Evolutionary conservation across 305 asterid genomes (phyloP), one percentile per base, ranked within the genome.

Genomic region (Nicotiana rustica): DNA sequence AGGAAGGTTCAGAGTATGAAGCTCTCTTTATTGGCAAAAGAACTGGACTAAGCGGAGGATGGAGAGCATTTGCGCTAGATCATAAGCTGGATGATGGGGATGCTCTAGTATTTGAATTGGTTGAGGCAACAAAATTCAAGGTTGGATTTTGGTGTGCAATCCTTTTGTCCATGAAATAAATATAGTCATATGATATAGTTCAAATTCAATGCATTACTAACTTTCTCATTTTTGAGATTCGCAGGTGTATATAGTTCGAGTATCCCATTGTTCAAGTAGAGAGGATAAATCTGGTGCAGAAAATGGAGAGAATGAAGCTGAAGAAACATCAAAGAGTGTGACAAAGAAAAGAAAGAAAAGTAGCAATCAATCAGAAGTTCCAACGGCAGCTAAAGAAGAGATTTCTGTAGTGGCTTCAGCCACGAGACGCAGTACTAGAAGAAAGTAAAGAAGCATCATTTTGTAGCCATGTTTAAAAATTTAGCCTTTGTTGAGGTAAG

Each of bases 11-110:
- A 13, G 94, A 92, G 85, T 94, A 84, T 31, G 92, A 84, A 15
- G 92, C 97, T 9, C 60, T 92, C 49, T 95, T 61, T 87, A 91
- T 94, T 29, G 78, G 97, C 91, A 86, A 89, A 88, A 91, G 95
- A 90, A 65, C 86, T 25, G 98, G 98, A 82, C 89, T 95, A 56
- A 94, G 99, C 70, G 99, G 99, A 47, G 97, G 99, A 82, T 95
- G 99, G 99, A 92, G 99, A 90, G 98, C 91, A 25, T 94, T 95
- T 82, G 97, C 99, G 9, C 69, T 95, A 57, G 96, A 94, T 67
- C 98, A 95, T 83, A 94, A 95, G 81, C 83, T 95, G 83, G 98
- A 92, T 79, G 99, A 95, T 69, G 99, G 99, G 13, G 97, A 95
- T 87, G 97, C 99, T 81, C 78, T 91, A 67, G 91, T 93, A 77